Evolutionary conservation across 805 yeast species (phyloP).

Genomic region (Ogataea methanolica): DNA sequence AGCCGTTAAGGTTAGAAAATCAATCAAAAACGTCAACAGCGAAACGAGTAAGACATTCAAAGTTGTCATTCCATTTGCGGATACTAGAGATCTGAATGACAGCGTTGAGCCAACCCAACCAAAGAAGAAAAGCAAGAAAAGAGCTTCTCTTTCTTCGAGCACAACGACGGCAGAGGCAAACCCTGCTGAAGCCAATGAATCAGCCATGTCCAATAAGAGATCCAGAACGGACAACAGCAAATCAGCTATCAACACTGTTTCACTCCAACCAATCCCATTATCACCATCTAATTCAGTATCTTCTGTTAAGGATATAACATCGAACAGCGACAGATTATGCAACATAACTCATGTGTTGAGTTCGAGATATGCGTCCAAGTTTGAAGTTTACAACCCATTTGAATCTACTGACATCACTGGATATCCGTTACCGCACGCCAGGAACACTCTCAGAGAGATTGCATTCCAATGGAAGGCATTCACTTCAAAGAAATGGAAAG

Average conservation of each 20-base stretch:
- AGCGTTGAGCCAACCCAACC: no score
- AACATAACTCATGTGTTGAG: conserved; percentile 7
- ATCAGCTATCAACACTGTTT: no score
- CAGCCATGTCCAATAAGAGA: no score
- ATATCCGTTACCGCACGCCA: conserved; percentile 18
- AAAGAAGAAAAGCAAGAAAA: background rate
- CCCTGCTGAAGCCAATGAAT: no score
- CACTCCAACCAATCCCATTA: no score
- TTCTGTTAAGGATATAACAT: no score
- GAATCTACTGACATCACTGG: conserved; percentile 4
- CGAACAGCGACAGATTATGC: background rate
- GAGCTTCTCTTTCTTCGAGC: background rate
- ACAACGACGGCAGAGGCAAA: no score
- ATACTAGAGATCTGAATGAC: conserved; percentile 1
- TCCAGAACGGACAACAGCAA: no score
- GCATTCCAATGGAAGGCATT: conserved; percentile 16
- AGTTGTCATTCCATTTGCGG: conserved; percentile 17
- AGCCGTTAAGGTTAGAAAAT: conserved; percentile 9
- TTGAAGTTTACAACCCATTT: conserved; percentile 20
- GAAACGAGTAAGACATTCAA: conserved; percentile 9
- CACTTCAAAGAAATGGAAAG: conserved; percentile 10
- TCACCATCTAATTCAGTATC: background rate
- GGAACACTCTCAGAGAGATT: conserved; percentile 19
- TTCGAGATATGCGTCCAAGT: conserved; percentile 24
- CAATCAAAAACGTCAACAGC: background rate